phyloP scores from a whole-genome alignment of 139 green algal species.

The Zygnema circumcarinatum region DNA sequence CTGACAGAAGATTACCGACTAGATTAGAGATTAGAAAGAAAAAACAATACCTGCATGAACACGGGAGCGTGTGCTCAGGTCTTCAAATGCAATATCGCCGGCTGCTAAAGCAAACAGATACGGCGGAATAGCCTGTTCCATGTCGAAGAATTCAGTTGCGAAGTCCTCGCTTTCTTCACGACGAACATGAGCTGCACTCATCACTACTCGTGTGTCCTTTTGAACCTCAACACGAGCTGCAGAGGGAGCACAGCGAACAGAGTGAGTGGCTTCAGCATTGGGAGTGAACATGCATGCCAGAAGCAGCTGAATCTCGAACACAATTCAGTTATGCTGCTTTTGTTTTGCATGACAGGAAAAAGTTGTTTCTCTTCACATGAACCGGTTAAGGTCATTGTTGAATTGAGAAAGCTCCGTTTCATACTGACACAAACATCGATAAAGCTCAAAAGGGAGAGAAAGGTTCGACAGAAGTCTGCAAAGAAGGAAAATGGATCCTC shows the following conservation, averaged over 20 bases:
- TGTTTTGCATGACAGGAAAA: no score
- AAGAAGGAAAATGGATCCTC: no score
- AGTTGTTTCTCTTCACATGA: no score
- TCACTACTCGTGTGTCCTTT: constrained; percentile 74
- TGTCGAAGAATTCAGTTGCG: constrained; percentile 24
- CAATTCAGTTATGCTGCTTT: no score
- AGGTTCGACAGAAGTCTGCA: no score
- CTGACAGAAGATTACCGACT: not conserved
- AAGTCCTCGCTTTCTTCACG: not conserved
- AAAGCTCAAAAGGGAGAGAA: no score
- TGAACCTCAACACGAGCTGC: constrained; percentile 73
- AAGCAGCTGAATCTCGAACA: not conserved
- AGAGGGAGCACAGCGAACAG: no score
- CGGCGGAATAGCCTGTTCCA: constrained; percentile 76
- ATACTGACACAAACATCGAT: no score
- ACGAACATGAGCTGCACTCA: constrained; percentile 76
- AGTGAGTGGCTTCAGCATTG: not conserved
- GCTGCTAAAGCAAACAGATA: constrained; percentile 93
- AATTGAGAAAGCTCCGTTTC: no score
- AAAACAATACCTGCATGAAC: constrained; percentile 39
- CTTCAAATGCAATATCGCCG: constrained; percentile 71
- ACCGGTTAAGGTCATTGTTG: no score
- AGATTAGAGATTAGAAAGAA: not conserved
- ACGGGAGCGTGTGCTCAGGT: constrained; percentile 57
- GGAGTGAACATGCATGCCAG: not conserved